phyloP scores from a whole-genome alignment of 805 yeast genomes.

The Candida loeiensis region DNA sequence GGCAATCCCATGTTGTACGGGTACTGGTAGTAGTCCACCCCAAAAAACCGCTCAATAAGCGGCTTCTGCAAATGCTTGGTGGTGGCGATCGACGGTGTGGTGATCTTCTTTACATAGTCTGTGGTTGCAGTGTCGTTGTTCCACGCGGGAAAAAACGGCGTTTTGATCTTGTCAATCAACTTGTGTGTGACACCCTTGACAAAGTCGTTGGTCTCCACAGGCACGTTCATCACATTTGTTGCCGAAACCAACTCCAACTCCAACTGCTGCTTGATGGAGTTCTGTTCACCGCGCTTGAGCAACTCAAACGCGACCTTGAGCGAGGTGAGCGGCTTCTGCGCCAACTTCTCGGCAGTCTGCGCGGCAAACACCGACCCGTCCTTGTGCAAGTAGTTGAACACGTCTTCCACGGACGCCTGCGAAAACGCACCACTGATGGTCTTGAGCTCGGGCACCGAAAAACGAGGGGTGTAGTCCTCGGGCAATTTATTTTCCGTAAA shows the following conservation, averaged over 20 bases:
- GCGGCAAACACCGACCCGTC: constrained; percentile 67
- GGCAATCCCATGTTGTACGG: constrained; percentile 82
- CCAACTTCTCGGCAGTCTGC: constrained; percentile 51
- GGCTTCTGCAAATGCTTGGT: constrained; percentile 29
- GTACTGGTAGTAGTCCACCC: constrained; percentile 40
- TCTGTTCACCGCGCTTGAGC: constrained; percentile 55
- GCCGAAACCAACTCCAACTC: constrained; percentile 74
- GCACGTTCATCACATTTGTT: constrained; percentile 59
- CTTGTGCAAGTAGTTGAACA: constrained; percentile 48
- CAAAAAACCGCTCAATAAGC: constrained; percentile 37
- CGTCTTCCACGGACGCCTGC: constrained; percentile 48
- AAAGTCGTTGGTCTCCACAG: constrained; percentile 54
- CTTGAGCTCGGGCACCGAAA: constrained; percentile 50
- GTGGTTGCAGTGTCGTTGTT: constrained; percentile 21
- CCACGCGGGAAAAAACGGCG: constrained; percentile 49
- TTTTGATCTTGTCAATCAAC: constrained; percentile 56
- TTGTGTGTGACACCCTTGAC: constrained; percentile 65
- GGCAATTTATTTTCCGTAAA: constrained; percentile 65
- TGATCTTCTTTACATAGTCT: constrained; percentile 19
- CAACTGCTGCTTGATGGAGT: constrained; percentile 62
- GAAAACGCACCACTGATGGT: constrained; percentile 70
- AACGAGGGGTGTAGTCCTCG: constrained; percentile 54
- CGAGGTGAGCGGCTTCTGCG: constrained; percentile 73
- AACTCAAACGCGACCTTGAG: constrained; percentile 68
- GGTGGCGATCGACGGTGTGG: constrained; percentile 19